Evolutionary conservation across 1,284 basidiomycete species (phyloP).

Genomic region (Butyriboletus regius): DNA sequence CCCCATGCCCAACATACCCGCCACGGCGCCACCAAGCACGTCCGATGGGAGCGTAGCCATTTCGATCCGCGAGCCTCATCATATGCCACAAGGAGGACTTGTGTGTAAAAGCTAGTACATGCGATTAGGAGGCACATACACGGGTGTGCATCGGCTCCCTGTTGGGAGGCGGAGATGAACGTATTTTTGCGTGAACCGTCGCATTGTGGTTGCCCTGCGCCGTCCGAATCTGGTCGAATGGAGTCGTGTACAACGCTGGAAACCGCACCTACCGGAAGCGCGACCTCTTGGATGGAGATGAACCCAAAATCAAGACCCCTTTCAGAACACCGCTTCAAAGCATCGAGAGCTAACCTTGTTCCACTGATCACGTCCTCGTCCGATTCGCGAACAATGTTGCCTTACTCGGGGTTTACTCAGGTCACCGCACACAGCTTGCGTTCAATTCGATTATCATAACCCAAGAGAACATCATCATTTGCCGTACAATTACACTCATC

Average conservation of each 20-base stretch:
- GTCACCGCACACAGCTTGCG: slow-evolving; percentile 20
- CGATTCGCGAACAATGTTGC: slow-evolving; percentile 8
- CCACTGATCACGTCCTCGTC: slow-evolving; percentile 15
- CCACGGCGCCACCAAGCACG: slow-evolving; percentile 24
- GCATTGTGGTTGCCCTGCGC: slow-evolving; percentile 16
- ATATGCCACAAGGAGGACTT: background rate
- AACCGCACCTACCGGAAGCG: slow-evolving; percentile 19
- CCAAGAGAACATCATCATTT: background rate
- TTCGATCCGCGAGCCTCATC: slow-evolving; percentile 25
- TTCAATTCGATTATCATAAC: background rate
- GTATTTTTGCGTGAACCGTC: slow-evolving; percentile 12
- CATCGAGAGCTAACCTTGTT: slow-evolving; percentile 32
- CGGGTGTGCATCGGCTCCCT: slow-evolving; percentile 14
- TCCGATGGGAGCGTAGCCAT: slow-evolving; percentile 11
- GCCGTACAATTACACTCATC: slow-evolving; percentile 11
- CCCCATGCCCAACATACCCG: slow-evolving; percentile 13
- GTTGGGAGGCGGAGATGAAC: slow-evolving; percentile 26
- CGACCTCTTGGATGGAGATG: slow-evolving; percentile 6
- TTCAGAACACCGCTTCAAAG: slow-evolving; percentile 11
- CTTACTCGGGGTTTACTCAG: slow-evolving; percentile 16
- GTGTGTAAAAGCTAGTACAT: slow-evolving; percentile 4
- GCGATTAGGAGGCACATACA: background rate
- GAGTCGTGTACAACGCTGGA: slow-evolving; percentile 3
- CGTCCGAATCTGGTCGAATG: slow-evolving; percentile 14
- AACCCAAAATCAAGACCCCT: slow-evolving; percentile 10